Conservation (phyloP, 2,329 filamentous ascomycete genomes). For the Venturia asperata region DNA sequence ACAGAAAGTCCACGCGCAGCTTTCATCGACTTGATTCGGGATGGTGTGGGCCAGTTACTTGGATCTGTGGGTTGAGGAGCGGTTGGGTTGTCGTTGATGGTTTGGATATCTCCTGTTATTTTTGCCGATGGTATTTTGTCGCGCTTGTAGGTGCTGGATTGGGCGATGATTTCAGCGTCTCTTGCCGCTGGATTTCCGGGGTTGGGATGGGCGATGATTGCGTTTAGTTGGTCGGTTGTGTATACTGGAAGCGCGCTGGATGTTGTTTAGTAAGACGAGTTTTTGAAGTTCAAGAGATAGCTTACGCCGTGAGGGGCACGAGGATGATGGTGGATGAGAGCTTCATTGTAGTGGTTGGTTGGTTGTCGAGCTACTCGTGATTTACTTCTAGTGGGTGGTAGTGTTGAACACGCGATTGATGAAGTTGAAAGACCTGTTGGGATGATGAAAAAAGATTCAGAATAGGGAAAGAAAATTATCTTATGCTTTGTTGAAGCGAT, state of each 20-base stretch:
- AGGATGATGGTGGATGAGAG: background rate
- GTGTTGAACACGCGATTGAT: background rate
- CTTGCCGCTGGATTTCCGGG: background rate
- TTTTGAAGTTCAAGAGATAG: background rate
- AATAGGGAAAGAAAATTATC: no score
- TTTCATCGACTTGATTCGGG: no score
- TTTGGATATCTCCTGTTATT: background rate
- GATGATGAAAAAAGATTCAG: background rate
- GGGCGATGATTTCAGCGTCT: background rate
- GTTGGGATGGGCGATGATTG: background rate
- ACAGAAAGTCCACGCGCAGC: no score
- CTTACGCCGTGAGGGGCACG: background rate
- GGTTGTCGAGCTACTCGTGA: background rate
- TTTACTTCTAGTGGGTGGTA: background rate
- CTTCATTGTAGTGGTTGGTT: background rate
- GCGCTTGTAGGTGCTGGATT: background rate
- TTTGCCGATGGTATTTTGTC: background rate
- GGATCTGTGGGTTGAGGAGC: background rate
- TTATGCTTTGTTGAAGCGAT: no score
- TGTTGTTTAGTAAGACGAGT: background rate
- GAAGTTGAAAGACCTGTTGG: background rate
- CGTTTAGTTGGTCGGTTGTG: background rate
- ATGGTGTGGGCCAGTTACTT: background rate
- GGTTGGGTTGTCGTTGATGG: background rate
- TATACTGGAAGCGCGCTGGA: background rate